Evolutionary conservation across 139 green algal genomes (phyloP).

Genomic region (Closterium sp.): DNA sequence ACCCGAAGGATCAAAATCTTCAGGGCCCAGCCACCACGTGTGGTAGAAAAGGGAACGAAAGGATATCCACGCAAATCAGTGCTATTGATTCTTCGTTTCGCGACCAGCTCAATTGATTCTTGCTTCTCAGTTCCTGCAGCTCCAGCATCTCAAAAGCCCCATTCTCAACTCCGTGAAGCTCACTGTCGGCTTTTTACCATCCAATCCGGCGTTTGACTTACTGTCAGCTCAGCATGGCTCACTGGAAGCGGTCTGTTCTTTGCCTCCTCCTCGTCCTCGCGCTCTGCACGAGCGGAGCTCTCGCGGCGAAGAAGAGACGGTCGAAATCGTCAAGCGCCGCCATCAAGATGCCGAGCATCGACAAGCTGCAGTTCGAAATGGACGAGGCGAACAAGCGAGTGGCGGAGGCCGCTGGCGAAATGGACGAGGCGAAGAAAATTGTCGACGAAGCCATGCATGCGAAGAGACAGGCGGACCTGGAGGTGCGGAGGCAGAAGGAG

Average conservation of each 20-base stretch:
- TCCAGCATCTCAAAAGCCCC: not conserved
- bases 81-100: too few relatives aligned
- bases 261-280: not conserved
- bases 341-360: not conserved
- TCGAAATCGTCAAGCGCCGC: not conserved
- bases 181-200: not conserved
- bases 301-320: not conserved
- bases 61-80: too few relatives aligned
- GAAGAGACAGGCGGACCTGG: not conserved
- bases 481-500: not conserved
- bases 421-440: not conserved
- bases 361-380: not conserved
- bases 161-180: not conserved
- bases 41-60: too few relatives aligned
- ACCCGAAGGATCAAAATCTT: not conserved
- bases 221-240: not conserved
- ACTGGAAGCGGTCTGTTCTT: not conserved
- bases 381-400: not conserved
- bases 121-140: too few relatives aligned
- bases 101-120: too few relatives aligned
- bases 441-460: not conserved
- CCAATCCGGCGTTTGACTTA: too few relatives aligned
- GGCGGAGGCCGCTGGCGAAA: not conserved
- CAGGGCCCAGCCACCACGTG: too few relatives aligned
- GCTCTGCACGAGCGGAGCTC: not conserved